A percentile compares a stretch with the other conserved stretches of the same genome.
Conservation (phyloP, 2,329 filamentous ascomycete genomes). For the Gaeumannomyces tritici region DNA sequence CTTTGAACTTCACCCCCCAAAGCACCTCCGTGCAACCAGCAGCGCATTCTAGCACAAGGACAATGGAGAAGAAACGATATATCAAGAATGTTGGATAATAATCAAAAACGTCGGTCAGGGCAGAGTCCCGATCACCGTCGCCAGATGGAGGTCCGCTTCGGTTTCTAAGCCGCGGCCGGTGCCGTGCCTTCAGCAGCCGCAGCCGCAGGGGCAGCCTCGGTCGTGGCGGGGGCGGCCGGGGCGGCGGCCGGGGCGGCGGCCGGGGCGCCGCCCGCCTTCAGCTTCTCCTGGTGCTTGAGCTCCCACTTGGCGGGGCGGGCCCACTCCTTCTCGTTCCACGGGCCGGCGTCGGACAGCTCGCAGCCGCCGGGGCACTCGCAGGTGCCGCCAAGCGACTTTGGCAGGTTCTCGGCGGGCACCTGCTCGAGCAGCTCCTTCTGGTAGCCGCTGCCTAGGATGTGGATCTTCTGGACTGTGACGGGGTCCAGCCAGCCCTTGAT, state of each 20-base stretch:
- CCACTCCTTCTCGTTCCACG: constrained; percentile 71
- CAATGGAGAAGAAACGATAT: too few relatives aligned
- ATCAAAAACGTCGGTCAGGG: too few relatives aligned
- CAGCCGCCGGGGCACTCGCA: constrained; percentile 82
- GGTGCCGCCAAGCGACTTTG: constrained; percentile 71
- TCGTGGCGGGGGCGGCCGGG: constrained; percentile 10
- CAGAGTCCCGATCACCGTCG: background rate
- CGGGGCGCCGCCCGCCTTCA: constrained; percentile 12
- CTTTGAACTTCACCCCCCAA: too few relatives aligned
- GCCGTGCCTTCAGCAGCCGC: constrained; percentile 21
- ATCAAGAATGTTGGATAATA: too few relatives aligned
- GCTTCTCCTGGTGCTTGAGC: constrained; percentile 26
- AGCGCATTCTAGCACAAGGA: too few relatives aligned
- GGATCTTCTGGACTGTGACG: constrained; percentile 92
- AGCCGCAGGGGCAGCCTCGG: constrained; percentile 17
- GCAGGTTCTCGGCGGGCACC: constrained; percentile 82
- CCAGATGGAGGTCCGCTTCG: background rate
- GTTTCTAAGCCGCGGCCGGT: constrained; percentile 10
- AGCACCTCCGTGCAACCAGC: too few relatives aligned
- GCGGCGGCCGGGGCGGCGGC: constrained; percentile 20
- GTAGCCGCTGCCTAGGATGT: constrained; percentile 75
- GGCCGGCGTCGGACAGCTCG: constrained; percentile 76
- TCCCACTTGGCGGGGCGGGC: constrained; percentile 56
- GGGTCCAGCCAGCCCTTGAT: constrained; percentile 95
- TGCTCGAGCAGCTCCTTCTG: constrained; percentile 76